Evolutionary conservation across 2,329 filamentous ascomycete species (phyloP), one percentile per base, ranked within the genome.

Genomic region (Fusarium buxicola): DNA sequence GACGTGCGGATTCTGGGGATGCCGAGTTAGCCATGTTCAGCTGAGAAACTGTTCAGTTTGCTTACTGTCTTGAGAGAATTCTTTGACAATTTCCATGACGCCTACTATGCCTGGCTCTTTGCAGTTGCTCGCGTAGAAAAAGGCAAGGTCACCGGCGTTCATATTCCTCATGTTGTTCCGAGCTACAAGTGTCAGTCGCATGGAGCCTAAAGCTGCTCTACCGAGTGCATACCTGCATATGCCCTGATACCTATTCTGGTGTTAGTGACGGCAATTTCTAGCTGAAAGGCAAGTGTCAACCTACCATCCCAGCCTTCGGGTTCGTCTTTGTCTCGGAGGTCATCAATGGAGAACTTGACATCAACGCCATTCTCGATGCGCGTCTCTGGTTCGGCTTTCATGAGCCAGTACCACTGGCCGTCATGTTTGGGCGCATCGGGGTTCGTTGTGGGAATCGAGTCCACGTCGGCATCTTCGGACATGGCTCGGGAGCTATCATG

Each of bases 91-190:
- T 71, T 95, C 91, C 90, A 97, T 94, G 15, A 89, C 86, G 2
- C 94, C 94, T 2, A 89, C 92, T 43, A 98, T 92, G 3, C 92
- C 94, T 0, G 94, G 93, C 21, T 89, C 86, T 74, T 96, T 96
- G 78, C 92, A 95, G 71, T 95, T 96, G 41, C 92, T 96, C 77
- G 97, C 94, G 74, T 98, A 98, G 80, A 99, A 98, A 79, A 99
- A 98, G 24, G 93, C 94, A 28, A 94, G 82, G 73, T 99, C 95
- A 46, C 94, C 94, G 53, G 89, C 88, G 69, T 92, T 93, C 95
- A 99, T 99, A 8, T 88, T 86, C 27, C 92, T 87, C 78, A 99
- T 89, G 74, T 97, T 92, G 72, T 97, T 98, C 24, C 92, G 87
- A 7, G 94, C 94, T 76, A 4, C 3, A 0, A 4, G 1, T 3